Base-by-base conservation (phyloP, 73 alveolate species). In the Paramecium sexaurelia region DNA sequence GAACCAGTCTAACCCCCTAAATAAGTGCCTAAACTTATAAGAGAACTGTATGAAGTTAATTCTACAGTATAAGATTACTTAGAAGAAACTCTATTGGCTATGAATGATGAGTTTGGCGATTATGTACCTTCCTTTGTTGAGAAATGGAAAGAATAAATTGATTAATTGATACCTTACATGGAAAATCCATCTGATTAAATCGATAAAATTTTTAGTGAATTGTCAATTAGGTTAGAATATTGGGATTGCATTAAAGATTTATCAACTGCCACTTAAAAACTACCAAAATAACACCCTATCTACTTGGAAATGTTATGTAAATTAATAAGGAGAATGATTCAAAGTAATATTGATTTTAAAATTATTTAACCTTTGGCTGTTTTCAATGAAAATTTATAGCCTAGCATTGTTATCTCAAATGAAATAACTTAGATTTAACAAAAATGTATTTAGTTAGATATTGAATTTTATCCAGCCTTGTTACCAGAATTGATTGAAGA, bases 101-200 rank as follows among this genome's bases (percentile, higher is more conserved):
- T 86, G 87, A 85, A 71, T 22, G 93, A 86, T 55, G 93, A 86
- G 17, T 86, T 61, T 19, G 93, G 93, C 4, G 93, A 86, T 86
- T 86, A 86, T 37, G 93, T 86, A 7, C 41, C 83, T 36, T 55
- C 56, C 33, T 86, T 95, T 36, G 95, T 96, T 47, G 99, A 96
- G 37, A 96, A 96, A 57, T 97, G 99, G 99, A 96, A 95, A 68
- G 98, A 97, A 69, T 92, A 95, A 67, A 97, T 86, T 7, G 93
- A 86, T 61, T 32, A 75, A 56, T 66, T 61, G 17, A 61, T 86
- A 3, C 93, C 93, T 5, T 86, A 95, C 78, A 95, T 91, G 32
- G 93, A 95, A 36, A 86, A 86, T 37, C 83, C 87, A 24, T 39
- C 83, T 0, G 93, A 86, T 61, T 40, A 86, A 24, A 55, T 61